Evolutionary conservation across 2,329 filamentous ascomycete genomes (phyloP).

Genomic region (Ceratocystis ficicola): DNA sequence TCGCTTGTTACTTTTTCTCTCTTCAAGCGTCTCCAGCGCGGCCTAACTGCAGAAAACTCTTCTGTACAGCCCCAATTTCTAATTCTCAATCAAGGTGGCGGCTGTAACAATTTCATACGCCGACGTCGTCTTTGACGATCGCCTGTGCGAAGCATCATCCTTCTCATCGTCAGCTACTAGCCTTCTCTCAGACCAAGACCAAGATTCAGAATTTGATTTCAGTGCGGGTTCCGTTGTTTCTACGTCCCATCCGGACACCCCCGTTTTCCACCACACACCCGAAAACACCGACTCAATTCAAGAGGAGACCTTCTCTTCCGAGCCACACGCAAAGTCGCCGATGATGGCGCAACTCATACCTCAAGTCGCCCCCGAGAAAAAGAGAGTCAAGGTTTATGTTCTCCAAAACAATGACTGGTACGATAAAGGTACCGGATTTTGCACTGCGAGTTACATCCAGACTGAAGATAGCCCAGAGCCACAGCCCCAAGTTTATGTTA

Average conservation of each 20-base stretch:
- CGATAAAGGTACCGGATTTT: slow-evolving; percentile 92
- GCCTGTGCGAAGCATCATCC: slow-evolving; percentile 18
- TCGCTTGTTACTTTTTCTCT: neutral
- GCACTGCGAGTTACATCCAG: slow-evolving; percentile 62
- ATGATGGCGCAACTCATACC: slow-evolving; percentile 62
- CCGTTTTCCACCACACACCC: slow-evolving; percentile 5
- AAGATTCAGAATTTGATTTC: slow-evolving; percentile 12
- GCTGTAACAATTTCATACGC: slow-evolving; percentile 17
- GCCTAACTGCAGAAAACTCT: slow-evolving; percentile 10
- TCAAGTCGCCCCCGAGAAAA: slow-evolving; percentile 52
- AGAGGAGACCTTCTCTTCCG: slow-evolving; percentile 15
- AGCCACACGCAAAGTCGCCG: slow-evolving; percentile 43
- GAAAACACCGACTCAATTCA: slow-evolving; percentile 12
- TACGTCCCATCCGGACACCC: neutral
- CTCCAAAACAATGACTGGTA: slow-evolving; percentile 98
- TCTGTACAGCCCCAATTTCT: slow-evolving; percentile 16
- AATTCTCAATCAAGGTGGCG: slow-evolving; percentile 21
- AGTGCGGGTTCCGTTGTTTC: slow-evolving; percentile 6
- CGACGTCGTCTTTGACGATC: slow-evolving; percentile 22
- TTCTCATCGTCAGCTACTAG: slow-evolving; percentile 4
- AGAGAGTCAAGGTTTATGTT: slow-evolving; percentile 96
- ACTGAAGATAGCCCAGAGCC: slow-evolving; percentile 51
- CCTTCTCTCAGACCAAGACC: neutral
- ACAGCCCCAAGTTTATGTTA: slow-evolving; percentile 77
- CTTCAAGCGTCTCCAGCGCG: neutral